A percentile compares a stretch with the other conserved stretches of the same genome.
Conservation (phyloP, 1,284 basidiomycete genomes). For the Porphyrellus sp. region DNA sequence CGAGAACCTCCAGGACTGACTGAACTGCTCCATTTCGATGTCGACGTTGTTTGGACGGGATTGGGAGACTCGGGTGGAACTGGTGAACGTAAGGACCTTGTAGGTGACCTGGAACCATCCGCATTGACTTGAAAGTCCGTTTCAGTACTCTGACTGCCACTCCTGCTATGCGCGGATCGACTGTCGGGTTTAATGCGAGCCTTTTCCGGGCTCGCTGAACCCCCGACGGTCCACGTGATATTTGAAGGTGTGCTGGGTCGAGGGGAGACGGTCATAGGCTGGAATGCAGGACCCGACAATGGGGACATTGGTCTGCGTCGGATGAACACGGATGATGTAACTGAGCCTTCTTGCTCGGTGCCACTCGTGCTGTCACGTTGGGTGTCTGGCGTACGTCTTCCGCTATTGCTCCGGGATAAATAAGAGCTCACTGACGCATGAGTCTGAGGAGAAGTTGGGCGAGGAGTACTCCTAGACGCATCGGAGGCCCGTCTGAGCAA, state of each 20-base stretch:
- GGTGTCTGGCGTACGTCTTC: constrained; percentile 57
- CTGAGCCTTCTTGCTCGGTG: constrained; percentile 45
- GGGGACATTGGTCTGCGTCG: constrained; percentile 67
- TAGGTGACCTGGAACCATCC: constrained; percentile 42
- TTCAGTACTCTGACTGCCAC: constrained; percentile 57
- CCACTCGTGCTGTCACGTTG: constrained; percentile 39
- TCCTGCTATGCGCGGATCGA: constrained; percentile 50
- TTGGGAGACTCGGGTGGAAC: constrained; percentile 56
- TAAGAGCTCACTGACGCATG: constrained; percentile 46
- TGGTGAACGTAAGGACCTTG: constrained; percentile 52
- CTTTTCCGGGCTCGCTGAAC: constrained; percentile 35
- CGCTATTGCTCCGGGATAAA: constrained; percentile 58
- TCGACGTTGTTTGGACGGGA: constrained; percentile 18
- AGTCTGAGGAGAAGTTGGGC: constrained; percentile 46
- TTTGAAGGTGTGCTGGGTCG: constrained; percentile 72
- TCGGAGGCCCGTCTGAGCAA: constrained; percentile 51
- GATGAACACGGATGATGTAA: constrained; percentile 48
- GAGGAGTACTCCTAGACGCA: constrained; percentile 46
- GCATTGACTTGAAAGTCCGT: constrained; percentile 38
- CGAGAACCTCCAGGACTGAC: constrained; percentile 39
- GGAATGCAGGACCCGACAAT: constrained; percentile 55
- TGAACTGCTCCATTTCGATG: constrained; percentile 25
- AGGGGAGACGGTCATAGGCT: constrained; percentile 56
- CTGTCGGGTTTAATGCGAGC: constrained; percentile 33
- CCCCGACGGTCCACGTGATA: constrained; percentile 54